Conservation (phyloP, 2,329 filamentous ascomycete genomes). For the Aureobasidium sp. region DNA sequence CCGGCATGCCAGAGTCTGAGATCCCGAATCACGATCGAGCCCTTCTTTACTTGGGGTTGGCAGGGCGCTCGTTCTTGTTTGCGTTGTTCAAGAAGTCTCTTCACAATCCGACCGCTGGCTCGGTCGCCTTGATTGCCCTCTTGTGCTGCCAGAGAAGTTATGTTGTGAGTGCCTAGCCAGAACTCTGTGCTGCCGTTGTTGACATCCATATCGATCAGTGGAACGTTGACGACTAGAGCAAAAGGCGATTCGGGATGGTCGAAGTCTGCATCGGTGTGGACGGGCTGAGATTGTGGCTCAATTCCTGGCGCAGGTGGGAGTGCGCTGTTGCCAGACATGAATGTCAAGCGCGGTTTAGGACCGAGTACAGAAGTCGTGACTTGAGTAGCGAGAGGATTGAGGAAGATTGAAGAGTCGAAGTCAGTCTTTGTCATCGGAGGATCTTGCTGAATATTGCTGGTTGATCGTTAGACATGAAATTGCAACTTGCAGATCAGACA, state of each 20-base stretch:
- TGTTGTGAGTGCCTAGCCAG: slow-evolving; percentile 51
- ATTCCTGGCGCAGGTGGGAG: slow-evolving; percentile 43
- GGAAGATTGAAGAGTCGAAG: slow-evolving; percentile 46
- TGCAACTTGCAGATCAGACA: background rate
- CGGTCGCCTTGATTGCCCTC: slow-evolving; percentile 47
- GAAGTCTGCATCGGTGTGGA: slow-evolving; percentile 56
- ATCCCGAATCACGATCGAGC: slow-evolving; percentile 52
- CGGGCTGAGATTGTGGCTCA: slow-evolving; percentile 42
- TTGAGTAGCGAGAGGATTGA: slow-evolving; percentile 51
- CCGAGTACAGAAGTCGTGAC: slow-evolving; percentile 50
- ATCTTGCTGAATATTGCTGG: slow-evolving; percentile 53
- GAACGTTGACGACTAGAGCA: slow-evolving; percentile 49
- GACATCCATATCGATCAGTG: slow-evolving; percentile 45
- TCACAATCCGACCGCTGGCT: slow-evolving; percentile 46
- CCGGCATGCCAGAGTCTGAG: slow-evolving; percentile 58
- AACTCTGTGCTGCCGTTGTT: slow-evolving; percentile 52
- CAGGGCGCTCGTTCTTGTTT: slow-evolving; percentile 35
- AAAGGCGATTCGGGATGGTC: slow-evolving; percentile 49
- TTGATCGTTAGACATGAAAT: background rate
- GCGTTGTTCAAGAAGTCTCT: slow-evolving; percentile 36
- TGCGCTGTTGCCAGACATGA: slow-evolving; percentile 52
- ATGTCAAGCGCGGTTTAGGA: slow-evolving; percentile 49
- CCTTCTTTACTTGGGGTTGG: slow-evolving; percentile 49
- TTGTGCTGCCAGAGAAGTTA: slow-evolving; percentile 34
- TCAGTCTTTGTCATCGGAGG: slow-evolving; percentile 45